A percentile compares a stretch with the other conserved stretches of the same genome.
These are phyloP conservation scores for Candida ascalaphidarum DNA, from an alignment of 805 yeast species.

Conservation along the genomic window DNA sequence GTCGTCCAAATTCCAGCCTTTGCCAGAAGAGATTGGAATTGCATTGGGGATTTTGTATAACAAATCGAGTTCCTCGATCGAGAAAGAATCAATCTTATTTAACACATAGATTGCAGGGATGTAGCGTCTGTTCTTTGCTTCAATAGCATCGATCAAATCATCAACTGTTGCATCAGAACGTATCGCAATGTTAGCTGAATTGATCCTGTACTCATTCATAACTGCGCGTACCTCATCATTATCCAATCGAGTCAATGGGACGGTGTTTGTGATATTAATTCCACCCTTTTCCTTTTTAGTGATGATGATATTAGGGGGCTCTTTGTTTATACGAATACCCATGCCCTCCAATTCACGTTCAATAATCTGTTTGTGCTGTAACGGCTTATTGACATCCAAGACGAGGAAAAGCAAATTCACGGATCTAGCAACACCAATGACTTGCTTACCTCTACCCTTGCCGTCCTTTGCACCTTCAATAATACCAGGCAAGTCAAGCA, in stretches of 20 bases:
- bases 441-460: conserved; percentile 91
- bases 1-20: conserved; percentile 96
- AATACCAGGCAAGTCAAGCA: conserved; percentile 87
- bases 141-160: conserved; percentile 89
- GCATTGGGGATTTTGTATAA: conserved; percentile 92
- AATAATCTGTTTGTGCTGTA: conserved; percentile 87
- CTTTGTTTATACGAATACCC: conserved; percentile 88
- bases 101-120: conserved; percentile 93
- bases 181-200: conserved; percentile 93
- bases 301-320: conserved; percentile 87
- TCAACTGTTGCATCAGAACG: conserved; percentile 98
- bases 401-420: conserved; percentile 91
- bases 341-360: conserved; percentile 96
- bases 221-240: conserved; percentile 93
- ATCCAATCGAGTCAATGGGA: conserved; percentile 84
- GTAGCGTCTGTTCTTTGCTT: conserved; percentile 82
- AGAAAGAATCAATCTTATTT: conserved; percentile 92
- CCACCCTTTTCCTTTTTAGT: conserved; percentile 96
- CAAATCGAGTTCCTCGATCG: conserved; percentile 86
- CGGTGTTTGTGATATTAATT: conserved; percentile 85
- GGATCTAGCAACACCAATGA: conserved; percentile 98
- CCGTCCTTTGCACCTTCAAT: conserved; percentile 91
- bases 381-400: conserved; percentile 91
- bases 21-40: conserved; percentile 91
- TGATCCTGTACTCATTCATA: conserved; percentile 89